Conservation (phyloP, 306 rosid species). For the Acacia melanoxylon region DNA sequence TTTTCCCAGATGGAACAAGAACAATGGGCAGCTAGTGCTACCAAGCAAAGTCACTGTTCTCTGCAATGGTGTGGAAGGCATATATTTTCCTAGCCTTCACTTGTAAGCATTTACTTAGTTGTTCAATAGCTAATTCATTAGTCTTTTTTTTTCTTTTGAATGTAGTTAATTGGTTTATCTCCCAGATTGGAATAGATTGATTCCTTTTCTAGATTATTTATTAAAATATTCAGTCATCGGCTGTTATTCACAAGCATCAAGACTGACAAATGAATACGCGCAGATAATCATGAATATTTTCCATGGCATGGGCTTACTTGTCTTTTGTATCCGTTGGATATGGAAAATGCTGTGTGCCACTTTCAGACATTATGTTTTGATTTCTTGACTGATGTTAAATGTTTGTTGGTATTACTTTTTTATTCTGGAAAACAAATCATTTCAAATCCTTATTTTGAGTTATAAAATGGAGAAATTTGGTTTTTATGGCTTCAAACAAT, state of each 20-base stretch:
- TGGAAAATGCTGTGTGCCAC: not conserved
- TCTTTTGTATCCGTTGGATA: not conserved
- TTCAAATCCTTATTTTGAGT: not conserved
- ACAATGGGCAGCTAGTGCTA: slow-evolving; percentile 55
- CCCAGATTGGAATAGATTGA: not conserved
- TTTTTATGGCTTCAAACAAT: slow-evolving; percentile 21
- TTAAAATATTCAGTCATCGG: not conserved
- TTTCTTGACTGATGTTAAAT: slow-evolving; percentile 4
- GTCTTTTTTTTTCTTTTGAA: not conserved
- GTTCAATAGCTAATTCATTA: not conserved
- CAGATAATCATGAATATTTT: not conserved
- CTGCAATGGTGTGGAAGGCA: slow-evolving; percentile 92
- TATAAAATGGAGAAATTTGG: slow-evolving; percentile 9
- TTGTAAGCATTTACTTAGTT: slow-evolving; percentile 55
- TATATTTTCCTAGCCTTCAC: slow-evolving; percentile 98
- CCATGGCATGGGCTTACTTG: not conserved
- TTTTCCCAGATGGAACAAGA: slow-evolving; percentile 59
- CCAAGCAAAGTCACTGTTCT: slow-evolving; percentile 89
- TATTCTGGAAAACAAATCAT: not conserved
- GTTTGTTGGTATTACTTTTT: not conserved
- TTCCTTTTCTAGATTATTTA: slow-evolving; percentile 21
- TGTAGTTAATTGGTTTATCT: not conserved
- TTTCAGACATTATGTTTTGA: slow-evolving; percentile 15
- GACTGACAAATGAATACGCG: not conserved
- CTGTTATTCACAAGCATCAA: not conserved